Percentiles rank a stretch among this genome's conserved stretches.
These are phyloP conservation scores for Leucogyrophana mollusca DNA, from an alignment of 768 basidiomycete species.

Conservation along the genomic window DNA sequence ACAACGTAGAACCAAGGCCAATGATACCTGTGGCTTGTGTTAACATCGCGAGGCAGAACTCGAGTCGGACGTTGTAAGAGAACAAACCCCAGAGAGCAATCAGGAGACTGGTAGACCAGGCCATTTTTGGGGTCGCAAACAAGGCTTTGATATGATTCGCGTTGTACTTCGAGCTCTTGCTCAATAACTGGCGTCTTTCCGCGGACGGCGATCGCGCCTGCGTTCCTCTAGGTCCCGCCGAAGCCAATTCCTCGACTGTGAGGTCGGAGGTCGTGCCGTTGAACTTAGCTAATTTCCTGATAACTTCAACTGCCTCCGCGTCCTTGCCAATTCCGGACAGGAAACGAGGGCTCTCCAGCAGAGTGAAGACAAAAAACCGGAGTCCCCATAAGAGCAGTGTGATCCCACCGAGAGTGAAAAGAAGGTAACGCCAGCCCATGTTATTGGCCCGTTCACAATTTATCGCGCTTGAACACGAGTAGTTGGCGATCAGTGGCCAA, in stretches of 20 bases:
- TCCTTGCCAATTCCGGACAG: slow-evolving; percentile 55
- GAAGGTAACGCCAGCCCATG: slow-evolving; percentile 66
- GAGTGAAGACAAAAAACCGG: slow-evolving; percentile 51
- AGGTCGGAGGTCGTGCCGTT: slow-evolving; percentile 44
- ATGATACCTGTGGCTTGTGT: slow-evolving; percentile 51
- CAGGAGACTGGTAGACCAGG: slow-evolving; percentile 62
- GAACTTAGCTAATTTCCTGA: slow-evolving; percentile 49
- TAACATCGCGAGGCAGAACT: not conserved
- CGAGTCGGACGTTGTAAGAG: not conserved
- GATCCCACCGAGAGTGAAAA: slow-evolving; percentile 51
- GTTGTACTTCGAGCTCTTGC: slow-evolving; percentile 41
- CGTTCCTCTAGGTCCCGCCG: slow-evolving; percentile 23
- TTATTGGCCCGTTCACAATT: slow-evolving; percentile 44
- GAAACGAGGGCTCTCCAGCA: slow-evolving; percentile 59
- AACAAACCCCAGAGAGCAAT: slow-evolving; percentile 46
- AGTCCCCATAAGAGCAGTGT: slow-evolving; percentile 51
- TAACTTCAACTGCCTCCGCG: slow-evolving; percentile 45
- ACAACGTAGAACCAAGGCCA: slow-evolving; percentile 72
- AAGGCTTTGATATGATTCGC: slow-evolving; percentile 52
- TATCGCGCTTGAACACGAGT: slow-evolving; percentile 40
- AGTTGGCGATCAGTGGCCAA: slow-evolving; percentile 58
- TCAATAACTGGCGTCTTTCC: slow-evolving; percentile 26
- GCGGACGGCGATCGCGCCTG: slow-evolving; percentile 8
- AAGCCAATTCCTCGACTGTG: slow-evolving; percentile 42
- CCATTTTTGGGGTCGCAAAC: slow-evolving; percentile 63